Conservation (phyloP, 441 rosid genomes). For the Bocquillonia castaneifolia region DNA sequence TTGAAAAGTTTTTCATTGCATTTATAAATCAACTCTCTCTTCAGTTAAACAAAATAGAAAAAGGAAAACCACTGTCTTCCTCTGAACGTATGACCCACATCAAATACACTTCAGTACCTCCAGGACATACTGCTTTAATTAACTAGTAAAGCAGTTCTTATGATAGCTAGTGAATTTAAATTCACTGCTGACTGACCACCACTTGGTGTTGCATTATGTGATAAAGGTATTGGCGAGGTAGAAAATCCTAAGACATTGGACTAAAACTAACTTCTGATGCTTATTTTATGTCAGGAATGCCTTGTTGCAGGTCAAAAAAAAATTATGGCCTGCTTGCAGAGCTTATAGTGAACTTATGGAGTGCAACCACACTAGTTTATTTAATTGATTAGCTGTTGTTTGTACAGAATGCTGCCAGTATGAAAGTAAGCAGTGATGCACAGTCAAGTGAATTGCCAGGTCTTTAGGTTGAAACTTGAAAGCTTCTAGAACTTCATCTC, state of each 20-base stretch:
- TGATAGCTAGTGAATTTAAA: not conserved
- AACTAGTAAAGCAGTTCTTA: too few species aligned
- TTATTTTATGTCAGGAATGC: not conserved
- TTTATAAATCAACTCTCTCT: not conserved
- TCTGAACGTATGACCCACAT: too few species aligned
- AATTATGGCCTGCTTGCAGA: not conserved
- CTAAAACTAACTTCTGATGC: not conserved
- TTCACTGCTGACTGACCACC: not conserved
- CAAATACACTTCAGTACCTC: too few species aligned
- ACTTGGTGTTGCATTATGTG: not conserved
- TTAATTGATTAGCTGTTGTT: not conserved
- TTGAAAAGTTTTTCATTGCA: not conserved
- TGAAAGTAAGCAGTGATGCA: not conserved
- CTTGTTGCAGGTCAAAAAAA: not conserved
- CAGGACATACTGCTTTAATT: too few species aligned
- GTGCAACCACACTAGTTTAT: not conserved
- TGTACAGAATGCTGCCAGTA: not conserved
- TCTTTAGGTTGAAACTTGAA: conserved; percentile 1
- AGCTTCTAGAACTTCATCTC: not conserved
- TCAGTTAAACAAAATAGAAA: not conserved
- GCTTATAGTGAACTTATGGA: not conserved
- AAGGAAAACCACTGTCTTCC: too few species aligned
- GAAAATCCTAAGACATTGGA: not conserved
- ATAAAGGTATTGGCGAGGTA: not conserved
- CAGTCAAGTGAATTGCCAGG: too few species aligned